A percentile compares a stretch with the other conserved stretches of the same genome.
These are phyloP conservation scores for Allium fistulosum DNA, from an alignment of 106 monocot species.

Conservation along the genomic window DNA sequence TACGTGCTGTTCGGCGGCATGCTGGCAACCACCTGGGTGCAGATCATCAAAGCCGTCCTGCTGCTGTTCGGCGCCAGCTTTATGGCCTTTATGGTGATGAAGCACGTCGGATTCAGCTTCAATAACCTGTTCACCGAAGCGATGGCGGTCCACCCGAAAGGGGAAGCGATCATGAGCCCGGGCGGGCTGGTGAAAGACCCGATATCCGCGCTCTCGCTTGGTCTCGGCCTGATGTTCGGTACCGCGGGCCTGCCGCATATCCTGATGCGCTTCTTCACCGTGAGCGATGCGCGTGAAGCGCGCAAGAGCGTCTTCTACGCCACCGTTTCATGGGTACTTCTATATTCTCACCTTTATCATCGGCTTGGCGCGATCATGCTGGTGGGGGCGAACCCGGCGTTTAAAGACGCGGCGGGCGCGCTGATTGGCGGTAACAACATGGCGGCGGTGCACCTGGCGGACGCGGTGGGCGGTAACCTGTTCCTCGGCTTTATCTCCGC, in stretches of 20 bases:
- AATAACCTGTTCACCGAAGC: background rate
- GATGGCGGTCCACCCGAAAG: background rate
- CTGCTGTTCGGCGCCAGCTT: background rate
- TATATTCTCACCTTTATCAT: too few relatives aligned
- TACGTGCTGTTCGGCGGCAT: constrained; percentile 2
- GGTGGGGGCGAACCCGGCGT: too few relatives aligned
- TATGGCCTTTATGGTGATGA: background rate
- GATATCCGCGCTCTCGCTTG: background rate
- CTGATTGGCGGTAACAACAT: too few relatives aligned
- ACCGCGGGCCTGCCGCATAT: background rate
- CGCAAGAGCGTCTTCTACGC: background rate
- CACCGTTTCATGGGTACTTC: too few relatives aligned
- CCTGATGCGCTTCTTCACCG: constrained; percentile 1
- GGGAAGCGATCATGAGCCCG: background rate
- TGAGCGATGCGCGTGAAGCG: background rate
- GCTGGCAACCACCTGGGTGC: background rate
- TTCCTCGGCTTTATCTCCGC: too few relatives aligned
- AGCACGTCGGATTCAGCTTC: background rate
- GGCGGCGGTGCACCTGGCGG: too few relatives aligned
- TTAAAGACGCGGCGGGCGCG: too few relatives aligned
- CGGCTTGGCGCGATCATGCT: too few relatives aligned
- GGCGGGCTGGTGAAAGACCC: background rate
- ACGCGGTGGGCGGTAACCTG: too few relatives aligned
- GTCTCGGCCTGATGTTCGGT: background rate
- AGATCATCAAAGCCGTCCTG: background rate